Evolutionary conservation across 2,329 filamentous ascomycete species (phyloP), one percentile per base, ranked within the genome.

Genomic region (Acarospora socialis): DNA sequence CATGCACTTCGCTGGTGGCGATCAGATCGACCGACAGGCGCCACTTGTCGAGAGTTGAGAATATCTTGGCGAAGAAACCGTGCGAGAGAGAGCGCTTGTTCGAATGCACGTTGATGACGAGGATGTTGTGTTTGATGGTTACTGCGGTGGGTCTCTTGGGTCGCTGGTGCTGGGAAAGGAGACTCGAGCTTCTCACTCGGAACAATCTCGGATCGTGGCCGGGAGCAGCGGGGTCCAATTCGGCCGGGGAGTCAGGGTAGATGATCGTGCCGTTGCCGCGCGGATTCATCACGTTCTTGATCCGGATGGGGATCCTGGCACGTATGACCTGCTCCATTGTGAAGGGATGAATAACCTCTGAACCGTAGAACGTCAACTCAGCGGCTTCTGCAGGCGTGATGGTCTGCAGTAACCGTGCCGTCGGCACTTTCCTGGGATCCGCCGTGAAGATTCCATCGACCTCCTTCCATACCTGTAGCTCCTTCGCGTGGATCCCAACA

Each of bases 381-480:
- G 90, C 87, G 2, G 90, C 90, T 57, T 98, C 90, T 7, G 83
- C 79, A 0, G 90, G 90, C 3, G 87, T 94, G 52, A 98, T 93
- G 33, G 77, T 77, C 7, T 77, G 61, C 26, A 98, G 68, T n/a
- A 98, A 66, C 28, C 79, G 70, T n/a, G 90, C 92, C 1, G 87
- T 95, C 3, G 87, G 86, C 22, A 92, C 82, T 56, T 90, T 92
- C 45, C 79, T 73, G 3, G 82, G 82, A 49, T 94, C 87, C 4
- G 76, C 75, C 1, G 75, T 80, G 57, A 93, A 90, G 4, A 95
- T 92, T 37, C 84, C 86, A 54, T 98, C 90, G 5, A 98, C 90
- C 54, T 98, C 90, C 61, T 98, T 98, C 90, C 90, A 95, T 41
- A 98, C 81, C 56, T 98, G 90, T 32, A 98, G 68, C 55, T 98